A percentile compares a stretch with the other conserved stretches of the same genome.
Conservation (phyloP, 2,329 filamentous ascomycete genomes). For the Alternaria angustiovoidea region DNA sequence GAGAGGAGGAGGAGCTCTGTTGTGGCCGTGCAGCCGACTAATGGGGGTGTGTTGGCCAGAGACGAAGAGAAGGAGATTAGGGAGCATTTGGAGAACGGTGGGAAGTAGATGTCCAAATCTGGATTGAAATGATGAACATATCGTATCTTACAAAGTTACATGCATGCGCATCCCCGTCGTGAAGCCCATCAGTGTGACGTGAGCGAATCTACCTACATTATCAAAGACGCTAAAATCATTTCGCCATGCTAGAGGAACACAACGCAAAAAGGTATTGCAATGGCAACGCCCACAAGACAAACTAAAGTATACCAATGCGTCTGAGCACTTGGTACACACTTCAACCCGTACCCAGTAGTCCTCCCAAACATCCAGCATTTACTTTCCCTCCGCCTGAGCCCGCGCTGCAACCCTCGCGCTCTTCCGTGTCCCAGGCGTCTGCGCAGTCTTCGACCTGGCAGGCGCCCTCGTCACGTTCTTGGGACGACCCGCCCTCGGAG, state of each 20-base stretch:
- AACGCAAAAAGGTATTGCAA: neutral
- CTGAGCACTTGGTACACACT: neutral
- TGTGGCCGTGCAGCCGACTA: slow-evolving; percentile 18
- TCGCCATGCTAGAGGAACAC: too few species aligned
- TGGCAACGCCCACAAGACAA: neutral
- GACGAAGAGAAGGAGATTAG: slow-evolving; percentile 9
- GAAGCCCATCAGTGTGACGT: too few species aligned
- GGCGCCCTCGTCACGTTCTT: neutral
- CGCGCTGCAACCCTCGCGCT: neutral
- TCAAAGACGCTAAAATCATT: too few species aligned
- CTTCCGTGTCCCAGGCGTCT: neutral
- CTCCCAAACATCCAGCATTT: neutral
- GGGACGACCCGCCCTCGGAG: neutral
- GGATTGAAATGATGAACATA: neutral
- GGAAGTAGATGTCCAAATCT: neutral
- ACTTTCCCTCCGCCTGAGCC: neutral
- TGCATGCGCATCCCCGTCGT: neutral
- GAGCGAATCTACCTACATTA: too few species aligned
- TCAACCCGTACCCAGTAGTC: neutral
- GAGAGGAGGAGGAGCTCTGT: slow-evolving; percentile 43
- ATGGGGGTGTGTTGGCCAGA: slow-evolving; percentile 8
- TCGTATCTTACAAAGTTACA: neutral
- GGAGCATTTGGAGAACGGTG: slow-evolving; percentile 12
- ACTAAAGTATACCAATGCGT: neutral
- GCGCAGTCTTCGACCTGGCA: neutral